Percentiles rank a stretch among this genome's conserved stretches.
phyloP scores from a whole-genome alignment of 1,139 yeast species.

The Pichia sp. region DNA sequence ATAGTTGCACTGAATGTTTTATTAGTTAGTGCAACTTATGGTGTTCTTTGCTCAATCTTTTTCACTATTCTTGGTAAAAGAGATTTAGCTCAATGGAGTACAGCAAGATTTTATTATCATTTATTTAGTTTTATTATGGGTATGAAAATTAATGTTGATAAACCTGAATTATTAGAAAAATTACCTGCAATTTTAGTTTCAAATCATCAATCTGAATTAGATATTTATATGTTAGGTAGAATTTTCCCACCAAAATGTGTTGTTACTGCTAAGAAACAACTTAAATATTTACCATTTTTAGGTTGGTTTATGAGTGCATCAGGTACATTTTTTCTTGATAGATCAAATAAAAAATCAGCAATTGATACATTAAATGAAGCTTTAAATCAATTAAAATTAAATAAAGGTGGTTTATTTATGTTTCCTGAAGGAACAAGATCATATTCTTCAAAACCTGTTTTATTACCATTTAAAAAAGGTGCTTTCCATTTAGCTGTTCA shows the following conservation, averaged over 20 bases:
- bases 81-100: constrained; percentile 81
- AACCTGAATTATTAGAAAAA: constrained; percentile 47
- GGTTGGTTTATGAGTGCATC: constrained; percentile 96
- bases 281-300: constrained; percentile 81
- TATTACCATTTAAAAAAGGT: constrained; percentile 91
- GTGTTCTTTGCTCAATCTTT: constrained; percentile 68
- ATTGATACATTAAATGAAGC: constrained; percentile 69
- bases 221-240: constrained; percentile 71
- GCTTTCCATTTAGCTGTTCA: constrained; percentile 96
- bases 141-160: constrained; percentile 59
- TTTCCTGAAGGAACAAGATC: constrained; percentile 98
- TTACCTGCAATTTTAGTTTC: constrained; percentile 78
- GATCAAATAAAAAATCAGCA: constrained; percentile 74
- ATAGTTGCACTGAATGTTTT: constrained; percentile 47
- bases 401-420: constrained; percentile 69
- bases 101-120: constrained; percentile 75
- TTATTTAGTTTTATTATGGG: constrained; percentile 59
- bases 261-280: constrained; percentile 84
- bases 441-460: constrained; percentile 54
- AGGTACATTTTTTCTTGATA: constrained; percentile 86
- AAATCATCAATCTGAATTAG: constrained; percentile 90
- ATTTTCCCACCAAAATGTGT: constrained; percentile 85
- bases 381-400: constrained; percentile 48
- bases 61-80: constrained; percentile 67
- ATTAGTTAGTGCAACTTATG: constrained; percentile 61